phyloP scores from a whole-genome alignment of 768 basidiomycete genomes.

The Kwoniella sp. region DNA sequence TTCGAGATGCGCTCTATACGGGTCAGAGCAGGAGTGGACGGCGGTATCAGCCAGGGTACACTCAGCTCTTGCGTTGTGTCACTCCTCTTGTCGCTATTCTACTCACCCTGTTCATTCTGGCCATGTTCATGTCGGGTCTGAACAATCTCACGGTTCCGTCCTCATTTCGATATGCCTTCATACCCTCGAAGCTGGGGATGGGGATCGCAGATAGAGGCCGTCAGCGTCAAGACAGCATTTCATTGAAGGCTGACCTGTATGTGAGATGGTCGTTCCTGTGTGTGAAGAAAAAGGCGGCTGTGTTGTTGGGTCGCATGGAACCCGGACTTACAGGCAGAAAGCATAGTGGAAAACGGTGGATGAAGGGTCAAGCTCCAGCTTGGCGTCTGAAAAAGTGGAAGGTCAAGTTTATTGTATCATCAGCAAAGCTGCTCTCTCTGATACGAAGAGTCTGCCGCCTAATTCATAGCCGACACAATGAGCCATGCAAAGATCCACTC shows the following conservation, averaged over 20 bases:
- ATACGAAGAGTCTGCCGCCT: no score
- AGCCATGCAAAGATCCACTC: conserved; percentile 48
- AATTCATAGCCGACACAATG: no score
- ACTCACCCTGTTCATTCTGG: conserved; percentile 74
- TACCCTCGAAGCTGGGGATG: conserved; percentile 73
- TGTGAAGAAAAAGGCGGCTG: no score
- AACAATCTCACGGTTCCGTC: conserved; percentile 78
- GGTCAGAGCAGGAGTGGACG: not conserved
- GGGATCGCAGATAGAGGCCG: no score
- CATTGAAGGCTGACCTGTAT: not conserved
- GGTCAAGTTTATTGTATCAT: not conserved
- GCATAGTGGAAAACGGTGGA: conserved; percentile 90
- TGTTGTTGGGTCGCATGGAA: not conserved
- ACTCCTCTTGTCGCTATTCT: not conserved
- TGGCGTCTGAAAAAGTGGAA: conserved; percentile 63
- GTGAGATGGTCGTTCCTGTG: not conserved
- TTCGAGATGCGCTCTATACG: conserved; percentile 66
- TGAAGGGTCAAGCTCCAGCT: conserved; percentile 74
- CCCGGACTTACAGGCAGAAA: conserved; percentile 64
- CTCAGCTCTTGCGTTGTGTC: not conserved
- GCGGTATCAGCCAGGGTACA: not conserved
- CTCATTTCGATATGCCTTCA: conserved; percentile 85
- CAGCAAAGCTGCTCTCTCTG: not conserved
- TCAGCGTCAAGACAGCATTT: no score
- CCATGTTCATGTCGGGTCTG: conserved; percentile 97